Conservation (phyloP, 371 early-diverging fungal species). For the Syncephalastrum monosporum region DNA sequence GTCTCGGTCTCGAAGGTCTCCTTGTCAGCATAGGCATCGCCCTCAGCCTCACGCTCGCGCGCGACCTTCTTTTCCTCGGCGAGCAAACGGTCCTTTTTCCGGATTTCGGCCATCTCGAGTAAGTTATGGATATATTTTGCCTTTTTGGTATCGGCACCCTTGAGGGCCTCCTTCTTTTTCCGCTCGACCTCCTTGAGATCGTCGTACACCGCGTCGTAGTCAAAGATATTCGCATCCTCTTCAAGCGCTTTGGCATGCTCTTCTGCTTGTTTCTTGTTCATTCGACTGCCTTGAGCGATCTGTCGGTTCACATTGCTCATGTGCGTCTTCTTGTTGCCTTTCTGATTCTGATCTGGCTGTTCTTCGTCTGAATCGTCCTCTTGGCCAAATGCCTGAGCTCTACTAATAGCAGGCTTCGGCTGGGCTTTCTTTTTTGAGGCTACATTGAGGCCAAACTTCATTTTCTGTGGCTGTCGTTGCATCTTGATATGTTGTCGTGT, state of each 20-base stretch:
- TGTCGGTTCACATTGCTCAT: constrained; percentile 37
- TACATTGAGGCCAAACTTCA: constrained; percentile 47
- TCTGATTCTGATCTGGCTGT: constrained; percentile 7
- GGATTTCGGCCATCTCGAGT: constrained; percentile 71
- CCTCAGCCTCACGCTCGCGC: constrained; percentile 65
- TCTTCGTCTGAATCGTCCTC: constrained; percentile 21
- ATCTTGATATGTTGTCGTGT: constrained; percentile 5
- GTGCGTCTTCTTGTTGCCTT: constrained; percentile 20
- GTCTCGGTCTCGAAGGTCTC: constrained; percentile 88
- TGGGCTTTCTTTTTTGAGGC: constrained; percentile 30
- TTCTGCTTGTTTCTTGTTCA: constrained; percentile 43
- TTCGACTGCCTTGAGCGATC: constrained; percentile 20
- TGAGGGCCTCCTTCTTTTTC: constrained; percentile 43
- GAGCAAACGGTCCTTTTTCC: constrained; percentile 81
- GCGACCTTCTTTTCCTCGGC: constrained; percentile 81
- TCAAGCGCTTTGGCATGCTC: constrained; percentile 68
- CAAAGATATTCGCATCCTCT: constrained; percentile 83
- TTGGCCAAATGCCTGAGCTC: constrained; percentile 24
- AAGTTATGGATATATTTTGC: constrained; percentile 80
- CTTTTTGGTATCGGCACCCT: constrained; percentile 33
- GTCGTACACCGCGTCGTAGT: constrained; percentile 92
- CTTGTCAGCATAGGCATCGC: constrained; percentile 59
- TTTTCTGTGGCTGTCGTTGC: constrained; percentile 10
- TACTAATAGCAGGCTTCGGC: constrained; percentile 7
- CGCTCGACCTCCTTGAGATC: constrained; percentile 71